phyloP scores from a whole-genome alignment of 148 eudicot species.

The Pharnaceum exiguum region DNA sequence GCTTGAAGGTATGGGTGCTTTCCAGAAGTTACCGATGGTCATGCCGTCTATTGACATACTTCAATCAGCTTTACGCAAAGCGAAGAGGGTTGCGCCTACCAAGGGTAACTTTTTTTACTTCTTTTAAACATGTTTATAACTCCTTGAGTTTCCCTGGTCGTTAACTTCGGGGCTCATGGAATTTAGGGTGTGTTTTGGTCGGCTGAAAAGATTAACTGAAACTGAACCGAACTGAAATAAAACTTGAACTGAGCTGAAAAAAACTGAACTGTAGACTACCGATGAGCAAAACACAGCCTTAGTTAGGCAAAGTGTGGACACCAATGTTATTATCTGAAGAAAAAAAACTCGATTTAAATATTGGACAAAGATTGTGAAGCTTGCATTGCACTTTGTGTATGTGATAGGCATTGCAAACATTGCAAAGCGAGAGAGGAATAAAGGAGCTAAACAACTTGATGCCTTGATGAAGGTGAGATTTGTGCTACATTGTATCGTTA shows the following conservation, averaged over 20 bases:
- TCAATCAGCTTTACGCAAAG: conserved; percentile 75
- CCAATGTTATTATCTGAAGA: background rate
- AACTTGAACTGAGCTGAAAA: too few relatives aligned
- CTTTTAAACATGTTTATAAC: too few relatives aligned
- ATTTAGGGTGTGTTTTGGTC: background rate
- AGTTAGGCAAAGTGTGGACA: background rate
- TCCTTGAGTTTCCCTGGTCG: too few relatives aligned
- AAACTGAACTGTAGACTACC: too few relatives aligned
- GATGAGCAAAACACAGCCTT: too few relatives aligned
- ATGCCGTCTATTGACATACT: conserved; percentile 87
- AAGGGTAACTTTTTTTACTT: conserved; percentile 52
- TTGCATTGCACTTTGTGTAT: conserved; percentile 18
- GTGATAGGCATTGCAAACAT: conserved; percentile 78
- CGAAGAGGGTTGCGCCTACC: conserved; percentile 75
- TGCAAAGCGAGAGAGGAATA: conserved; percentile 94
- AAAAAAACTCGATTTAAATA: too few relatives aligned
- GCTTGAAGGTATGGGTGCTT: conserved; percentile 72
- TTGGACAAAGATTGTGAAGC: background rate
- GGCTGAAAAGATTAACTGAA: too few relatives aligned
- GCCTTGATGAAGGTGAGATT: conserved; percentile 84
- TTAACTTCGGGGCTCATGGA: too few relatives aligned
- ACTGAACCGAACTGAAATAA: too few relatives aligned
- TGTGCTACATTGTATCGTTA: conserved; percentile 2
- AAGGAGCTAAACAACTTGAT: conserved; percentile 97
- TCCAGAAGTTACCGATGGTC: conserved; percentile 94